phyloP scores from a whole-genome alignment of 768 basidiomycete genomes.

The Boletales sp. region DNA sequence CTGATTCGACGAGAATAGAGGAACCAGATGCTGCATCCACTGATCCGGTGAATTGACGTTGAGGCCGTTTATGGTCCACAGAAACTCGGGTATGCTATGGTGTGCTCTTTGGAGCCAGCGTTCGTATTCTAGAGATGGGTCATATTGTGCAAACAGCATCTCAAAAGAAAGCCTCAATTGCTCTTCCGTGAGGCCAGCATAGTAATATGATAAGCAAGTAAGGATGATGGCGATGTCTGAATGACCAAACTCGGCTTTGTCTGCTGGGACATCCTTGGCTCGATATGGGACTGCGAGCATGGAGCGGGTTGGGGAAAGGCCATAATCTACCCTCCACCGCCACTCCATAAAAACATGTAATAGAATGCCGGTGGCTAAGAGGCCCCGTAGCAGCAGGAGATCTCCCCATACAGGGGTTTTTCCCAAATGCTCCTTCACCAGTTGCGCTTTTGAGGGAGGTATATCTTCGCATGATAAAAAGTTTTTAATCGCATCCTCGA shows the following conservation, averaged over 20 bases:
- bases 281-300: conserved; percentile 26
- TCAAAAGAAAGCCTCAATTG: conserved; percentile 18
- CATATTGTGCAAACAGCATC: conserved; percentile 11
- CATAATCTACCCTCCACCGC: conserved; percentile 28
- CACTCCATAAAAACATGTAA: conserved; percentile 18
- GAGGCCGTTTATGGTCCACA: conserved; percentile 35
- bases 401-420: conserved; percentile 9
- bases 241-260: conserved; percentile 24
- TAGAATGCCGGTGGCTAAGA: conserved; percentile 23
- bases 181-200: conserved; percentile 14
- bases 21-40: conserved; percentile 25
- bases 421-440: conserved; percentile 1
- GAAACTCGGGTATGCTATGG: conserved; percentile 24
- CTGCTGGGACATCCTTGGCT: conserved; percentile 25
- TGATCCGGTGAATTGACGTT: conserved; percentile 39
- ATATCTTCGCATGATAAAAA: conserved; percentile 16
- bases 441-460: neutral
- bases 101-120: conserved; percentile 15
- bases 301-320: conserved; percentile 3
- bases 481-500: conserved; percentile 5
- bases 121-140: conserved; percentile 18
- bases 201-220: conserved; percentile 20
- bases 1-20: conserved; percentile 29
- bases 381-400: conserved; percentile 30
- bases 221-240: conserved; percentile 21